Evolutionary conservation across 371 early-diverging fungal genomes (phyloP).

Genomic region (Apophysomyces trapeziformis): DNA sequence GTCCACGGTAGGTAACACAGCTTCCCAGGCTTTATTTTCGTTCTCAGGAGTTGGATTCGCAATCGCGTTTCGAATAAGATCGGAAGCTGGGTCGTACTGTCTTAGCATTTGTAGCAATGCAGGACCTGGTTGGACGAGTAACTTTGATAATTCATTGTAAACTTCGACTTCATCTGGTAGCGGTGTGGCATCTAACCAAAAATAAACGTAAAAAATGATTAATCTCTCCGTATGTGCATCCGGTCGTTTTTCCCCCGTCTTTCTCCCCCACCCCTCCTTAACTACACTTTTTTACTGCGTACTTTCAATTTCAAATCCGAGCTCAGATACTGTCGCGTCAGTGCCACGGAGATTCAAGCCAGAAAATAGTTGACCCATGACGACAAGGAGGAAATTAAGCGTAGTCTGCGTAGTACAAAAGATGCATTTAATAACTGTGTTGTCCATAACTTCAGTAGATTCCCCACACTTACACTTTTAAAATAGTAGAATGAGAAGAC

Average conservation of each 20-base stretch:
- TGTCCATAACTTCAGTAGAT: neutral
- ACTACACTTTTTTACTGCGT: constrained; percentile 20
- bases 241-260: neutral
- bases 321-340: constrained; percentile 50
- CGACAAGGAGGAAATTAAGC: constrained; percentile 12
- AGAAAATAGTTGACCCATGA: constrained; percentile 51
- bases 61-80: constrained; percentile 74
- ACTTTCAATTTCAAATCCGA: constrained; percentile 58
- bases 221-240: constrained; percentile 7
- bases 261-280: neutral
- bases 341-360: constrained; percentile 43
- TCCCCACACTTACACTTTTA: constrained; percentile 5
- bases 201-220: neutral
- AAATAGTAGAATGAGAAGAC: constrained; percentile 1
- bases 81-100: constrained; percentile 52
- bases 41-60: constrained; percentile 77
- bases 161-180: constrained; percentile 55
- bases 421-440: constrained; percentile 10
- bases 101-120: constrained; percentile 52
- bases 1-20: constrained; percentile 82
- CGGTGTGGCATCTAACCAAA: constrained; percentile 38
- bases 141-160: constrained; percentile 49
- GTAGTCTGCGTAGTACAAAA: constrained; percentile 9
- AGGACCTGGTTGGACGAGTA: constrained; percentile 53
- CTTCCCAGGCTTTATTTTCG: constrained; percentile 88